A percentile compares a stretch with the other conserved stretches of the same genome.
Evolutionary conservation across 1,284 basidiomycete genomes (phyloP).

Genomic region (Sparassis latifolia): DNA sequence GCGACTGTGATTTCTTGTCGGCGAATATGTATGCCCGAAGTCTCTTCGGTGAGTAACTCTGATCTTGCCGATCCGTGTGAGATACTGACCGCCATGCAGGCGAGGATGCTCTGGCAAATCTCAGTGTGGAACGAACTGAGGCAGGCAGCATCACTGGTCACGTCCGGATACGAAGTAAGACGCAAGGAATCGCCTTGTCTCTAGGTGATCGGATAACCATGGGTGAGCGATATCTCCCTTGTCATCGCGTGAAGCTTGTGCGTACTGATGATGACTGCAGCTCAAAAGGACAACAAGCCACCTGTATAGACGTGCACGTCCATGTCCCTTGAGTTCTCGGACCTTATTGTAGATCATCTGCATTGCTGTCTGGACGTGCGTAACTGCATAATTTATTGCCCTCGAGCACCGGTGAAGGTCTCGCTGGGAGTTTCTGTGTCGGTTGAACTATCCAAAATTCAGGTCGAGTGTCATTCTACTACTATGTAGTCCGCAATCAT

Average conservation of each 20-base stretch:
- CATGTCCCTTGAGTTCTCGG: neutral
- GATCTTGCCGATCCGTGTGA: neutral
- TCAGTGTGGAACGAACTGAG: constrained; percentile 89
- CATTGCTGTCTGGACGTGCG: neutral
- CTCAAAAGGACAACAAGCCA: constrained; percentile 61
- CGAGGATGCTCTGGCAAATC: constrained; percentile 95
- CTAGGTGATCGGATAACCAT: constrained; percentile 91
- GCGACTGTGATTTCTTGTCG: constrained; percentile 90
- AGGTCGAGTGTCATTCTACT: too few species aligned
- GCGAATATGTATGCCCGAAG: constrained; percentile 92
- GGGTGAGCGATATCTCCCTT: constrained; percentile 40
- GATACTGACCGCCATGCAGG: constrained; percentile 35
- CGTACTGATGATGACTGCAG: constrained; percentile 25
- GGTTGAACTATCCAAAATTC: too few species aligned
- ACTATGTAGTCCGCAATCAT: too few species aligned
- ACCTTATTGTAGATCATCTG: neutral
- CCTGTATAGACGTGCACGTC: constrained; percentile 27
- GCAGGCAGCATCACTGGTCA: constrained; percentile 81
- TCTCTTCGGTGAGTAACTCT: constrained; percentile 64
- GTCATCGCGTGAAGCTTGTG: neutral
- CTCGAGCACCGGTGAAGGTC: too few species aligned
- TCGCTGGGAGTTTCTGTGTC: too few species aligned
- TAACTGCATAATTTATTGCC: too few species aligned
- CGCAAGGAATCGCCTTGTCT: constrained; percentile 91
- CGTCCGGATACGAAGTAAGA: constrained; percentile 90